phyloP scores from a whole-genome alignment of 1,284 basidiomycete species.

The Cystobasidium slooffiae region DNA sequence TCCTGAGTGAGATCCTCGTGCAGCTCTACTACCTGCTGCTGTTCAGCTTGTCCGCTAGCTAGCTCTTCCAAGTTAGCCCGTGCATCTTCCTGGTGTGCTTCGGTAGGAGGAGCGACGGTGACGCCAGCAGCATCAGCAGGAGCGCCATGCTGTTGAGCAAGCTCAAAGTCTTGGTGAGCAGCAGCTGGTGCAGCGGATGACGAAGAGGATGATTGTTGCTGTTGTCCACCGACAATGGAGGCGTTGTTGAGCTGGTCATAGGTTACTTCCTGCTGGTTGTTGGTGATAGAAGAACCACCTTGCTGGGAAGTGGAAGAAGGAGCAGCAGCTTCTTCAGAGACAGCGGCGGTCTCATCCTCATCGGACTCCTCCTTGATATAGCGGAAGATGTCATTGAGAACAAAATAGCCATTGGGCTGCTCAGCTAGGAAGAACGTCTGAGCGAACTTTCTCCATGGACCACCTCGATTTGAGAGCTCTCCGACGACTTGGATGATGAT shows the following conservation, averaged over 20 bases:
- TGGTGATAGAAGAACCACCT: too few species aligned
- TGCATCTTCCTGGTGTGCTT: constrained; percentile 26
- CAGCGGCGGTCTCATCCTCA: constrained; percentile 59
- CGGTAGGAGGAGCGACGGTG: constrained; percentile 36
- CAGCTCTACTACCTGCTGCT: constrained; percentile 50
- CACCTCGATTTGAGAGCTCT: constrained; percentile 89
- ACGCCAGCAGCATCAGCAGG: constrained; percentile 30
- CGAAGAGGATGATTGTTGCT: constrained; percentile 17
- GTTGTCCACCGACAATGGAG: constrained; percentile 17
- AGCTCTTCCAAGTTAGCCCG: constrained; percentile 35
- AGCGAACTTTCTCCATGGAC: constrained; percentile 94
- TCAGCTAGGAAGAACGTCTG: constrained; percentile 99
- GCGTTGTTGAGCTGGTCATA: constrained; percentile 16
- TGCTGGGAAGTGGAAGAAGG: constrained; percentile 47
- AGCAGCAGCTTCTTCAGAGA: constrained; percentile 47
- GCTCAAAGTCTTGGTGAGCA: constrained; percentile 40
- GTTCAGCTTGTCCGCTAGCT: constrained; percentile 49
- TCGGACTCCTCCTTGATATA: constrained; percentile 95
- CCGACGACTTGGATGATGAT: constrained; percentile 99
- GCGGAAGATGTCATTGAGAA: constrained; percentile 99
- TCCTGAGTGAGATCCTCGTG: constrained; percentile 40
- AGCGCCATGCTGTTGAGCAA: constrained; percentile 32
- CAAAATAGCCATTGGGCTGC: constrained; percentile 98
- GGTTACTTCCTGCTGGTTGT: constrained; percentile 7
- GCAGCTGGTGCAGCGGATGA: not conserved